Conservation (phyloP, 768 basidiomycete species). For the Sistotremastrum suecicum region DNA sequence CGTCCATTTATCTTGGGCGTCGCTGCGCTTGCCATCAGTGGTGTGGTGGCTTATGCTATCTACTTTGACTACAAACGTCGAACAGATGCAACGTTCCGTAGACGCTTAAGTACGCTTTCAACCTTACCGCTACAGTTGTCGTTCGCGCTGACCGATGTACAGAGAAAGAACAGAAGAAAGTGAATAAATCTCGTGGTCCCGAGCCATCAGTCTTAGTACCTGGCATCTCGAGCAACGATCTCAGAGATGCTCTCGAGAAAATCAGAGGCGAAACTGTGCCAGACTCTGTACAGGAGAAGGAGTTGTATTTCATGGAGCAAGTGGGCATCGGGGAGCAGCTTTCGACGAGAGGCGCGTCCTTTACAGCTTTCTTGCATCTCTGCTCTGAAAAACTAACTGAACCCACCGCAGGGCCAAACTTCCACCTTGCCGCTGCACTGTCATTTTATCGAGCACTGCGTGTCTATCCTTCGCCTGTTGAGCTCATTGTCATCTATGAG, state of each 20-base stretch:
- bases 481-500: conserved; percentile 90
- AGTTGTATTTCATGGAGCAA: conserved; percentile 84
- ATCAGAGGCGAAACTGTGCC: conserved; percentile 61
- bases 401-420: conserved; percentile 46
- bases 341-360: conserved; percentile 47
- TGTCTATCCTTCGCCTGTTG: conserved; percentile 89
- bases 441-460: conserved; percentile 88
- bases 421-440: conserved; percentile 68
- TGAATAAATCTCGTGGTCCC: conserved; percentile 49
- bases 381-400: background rate
- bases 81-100: conserved; percentile 78
- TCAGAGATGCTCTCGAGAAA: conserved; percentile 49
- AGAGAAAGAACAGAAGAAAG: conserved; percentile 91
- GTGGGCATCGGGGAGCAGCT: conserved; percentile 81
- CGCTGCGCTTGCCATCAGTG: conserved; percentile 30
- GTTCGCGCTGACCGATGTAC: conserved; percentile 4
- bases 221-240: conserved; percentile 25
- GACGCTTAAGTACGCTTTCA: conserved; percentile 45
- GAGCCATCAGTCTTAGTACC: conserved; percentile 21
- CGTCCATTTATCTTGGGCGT: conserved; percentile 21
- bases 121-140: conserved; percentile 5
- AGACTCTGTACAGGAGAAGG: conserved; percentile 56
- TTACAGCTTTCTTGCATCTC: background rate
- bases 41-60: conserved; percentile 63
- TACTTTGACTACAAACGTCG: conserved; percentile 95